phyloP scores from a whole-genome alignment of 2,329 filamentous ascomycete genomes.

The Botrytis fragariae region DNA sequence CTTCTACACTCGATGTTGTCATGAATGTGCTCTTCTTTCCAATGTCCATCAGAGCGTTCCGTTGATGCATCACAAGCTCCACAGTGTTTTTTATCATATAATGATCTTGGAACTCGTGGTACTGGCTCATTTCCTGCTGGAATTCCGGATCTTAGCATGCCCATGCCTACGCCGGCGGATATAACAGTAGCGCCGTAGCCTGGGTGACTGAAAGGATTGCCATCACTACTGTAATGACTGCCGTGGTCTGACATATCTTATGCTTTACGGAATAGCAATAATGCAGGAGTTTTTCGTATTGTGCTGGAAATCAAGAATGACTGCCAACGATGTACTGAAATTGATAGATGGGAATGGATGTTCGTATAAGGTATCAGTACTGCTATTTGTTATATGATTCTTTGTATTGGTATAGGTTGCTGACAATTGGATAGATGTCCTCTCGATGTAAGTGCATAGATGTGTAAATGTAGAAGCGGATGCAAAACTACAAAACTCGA shows the following conservation, averaged over 20 bases:
- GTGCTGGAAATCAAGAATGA: not conserved
- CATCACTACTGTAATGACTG: not conserved
- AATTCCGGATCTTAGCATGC: not conserved
- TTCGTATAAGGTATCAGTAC: not conserved
- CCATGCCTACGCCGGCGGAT: not conserved
- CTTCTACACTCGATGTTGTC: not conserved
- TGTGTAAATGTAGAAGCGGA: not conserved
- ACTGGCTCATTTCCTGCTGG: not conserved
- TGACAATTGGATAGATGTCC: not conserved
- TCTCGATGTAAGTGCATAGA: not conserved
- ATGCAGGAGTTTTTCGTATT: not conserved
- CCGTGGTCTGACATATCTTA: not conserved
- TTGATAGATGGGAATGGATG: not conserved
- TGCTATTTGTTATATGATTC: not conserved
- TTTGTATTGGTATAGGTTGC: not conserved
- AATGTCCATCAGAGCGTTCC: not conserved
- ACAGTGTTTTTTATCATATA: not conserved
- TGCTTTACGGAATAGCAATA: not conserved
- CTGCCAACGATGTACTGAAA: not conserved
- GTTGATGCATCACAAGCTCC: not conserved
- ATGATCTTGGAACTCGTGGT: fast-evolving
- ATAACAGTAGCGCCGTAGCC: too few relatives aligned
- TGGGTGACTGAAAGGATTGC: not conserved
- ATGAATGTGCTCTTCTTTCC: not conserved
- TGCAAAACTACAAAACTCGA: not conserved